Base-by-base conservation (phyloP, 257 asterid species). In the Mitragyna speciosa region DNA sequence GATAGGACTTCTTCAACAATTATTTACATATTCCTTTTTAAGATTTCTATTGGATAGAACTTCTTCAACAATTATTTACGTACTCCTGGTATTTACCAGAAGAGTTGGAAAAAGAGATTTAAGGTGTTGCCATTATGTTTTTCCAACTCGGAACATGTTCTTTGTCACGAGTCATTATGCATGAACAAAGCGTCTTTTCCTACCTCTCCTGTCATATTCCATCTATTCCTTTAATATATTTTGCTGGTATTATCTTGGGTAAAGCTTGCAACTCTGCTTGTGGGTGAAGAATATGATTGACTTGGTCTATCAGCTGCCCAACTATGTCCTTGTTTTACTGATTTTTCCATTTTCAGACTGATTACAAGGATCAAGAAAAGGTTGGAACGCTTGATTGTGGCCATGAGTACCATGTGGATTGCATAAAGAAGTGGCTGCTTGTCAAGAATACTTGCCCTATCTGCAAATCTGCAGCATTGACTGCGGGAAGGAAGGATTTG, bases 401-500 rank as follows among this genome's bases (percentile, higher is more conserved):
- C 28, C 97, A 94, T n/a, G 95, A 91, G 77, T 92, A 89, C 77
- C 97, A 94, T 78, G 87, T 68, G 2, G 95, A 84, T 17, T 94
- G 97, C 88, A 73, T 92, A 47, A 89, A 78, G 87, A 89, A 89
- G 82, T 94, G 95, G 97, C 85, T 94, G 84, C 79, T 81, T 28
- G 74, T 88, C 86, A 94, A 92, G 88, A 92, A 92, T 54, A 75
- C 82, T 8, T 92, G 98, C 52, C 92, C 96, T 1, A 89, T 94
- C 9, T 94, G 94, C 95, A 94, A 92, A 84, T 87, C 95, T 26
- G 70, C 87, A n/a, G 97, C 91, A 68, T 81, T 91, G 86, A 79
- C 73, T 39, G 72, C 81, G 33, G 87, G 76, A 83, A 82, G 80
- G 54, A 84, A 85, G 83, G 84, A 78, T 56, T 77, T 33, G 67